Base-by-base conservation (phyloP, 257 asterid genomes). In the Nicotiana undulata region DNA sequence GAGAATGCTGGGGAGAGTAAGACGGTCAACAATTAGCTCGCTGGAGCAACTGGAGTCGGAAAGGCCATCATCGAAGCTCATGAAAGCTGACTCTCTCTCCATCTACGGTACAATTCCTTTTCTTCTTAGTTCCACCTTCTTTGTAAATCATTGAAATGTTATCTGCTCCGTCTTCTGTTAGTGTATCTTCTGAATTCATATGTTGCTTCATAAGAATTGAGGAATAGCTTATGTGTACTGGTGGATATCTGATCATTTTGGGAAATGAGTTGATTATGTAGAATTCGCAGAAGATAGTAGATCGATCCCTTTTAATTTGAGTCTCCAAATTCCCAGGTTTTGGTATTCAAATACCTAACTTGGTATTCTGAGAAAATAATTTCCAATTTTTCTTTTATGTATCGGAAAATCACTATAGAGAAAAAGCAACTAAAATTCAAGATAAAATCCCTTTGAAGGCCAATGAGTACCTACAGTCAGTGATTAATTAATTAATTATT, bases 31-130 rank as follows among this genome's bases (percentile, higher is more conserved):
- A 59, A 59, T 85, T 40, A 66, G 82, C 78, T 93, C 97, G 10
- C 81, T 92, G 83, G 92, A 88, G 80, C 85, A 76, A 26, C 70
- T 94, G 82, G 97, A 92, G 86, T 53, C 90, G 87, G 94, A 94
- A 86, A 88, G 93, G 70, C 85, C 87, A 0, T 75, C 88, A 49
- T 81, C 90, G 64, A 94, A 92, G 85, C 67, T 94, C 79, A 86
- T 85, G 86, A 94, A 94, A 82, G 87, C 87, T 81, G 95, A 94
- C n/a, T 85, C 91, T 40, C 92, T 94, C 86, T 94, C 98, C 78
- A 86, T 94, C 20, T 94, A 92, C 53, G 98, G 98, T 93, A 87
- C 17, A 13, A 6, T 65, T 12, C 9, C n/a, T n/a, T 13, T 63
- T 18, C 2, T n/a, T n/a, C 6, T 3, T 0, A 9, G 29, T 67